Conservation (phyloP, 805 yeast species). For the Metschnikowia continentalis region DNA sequence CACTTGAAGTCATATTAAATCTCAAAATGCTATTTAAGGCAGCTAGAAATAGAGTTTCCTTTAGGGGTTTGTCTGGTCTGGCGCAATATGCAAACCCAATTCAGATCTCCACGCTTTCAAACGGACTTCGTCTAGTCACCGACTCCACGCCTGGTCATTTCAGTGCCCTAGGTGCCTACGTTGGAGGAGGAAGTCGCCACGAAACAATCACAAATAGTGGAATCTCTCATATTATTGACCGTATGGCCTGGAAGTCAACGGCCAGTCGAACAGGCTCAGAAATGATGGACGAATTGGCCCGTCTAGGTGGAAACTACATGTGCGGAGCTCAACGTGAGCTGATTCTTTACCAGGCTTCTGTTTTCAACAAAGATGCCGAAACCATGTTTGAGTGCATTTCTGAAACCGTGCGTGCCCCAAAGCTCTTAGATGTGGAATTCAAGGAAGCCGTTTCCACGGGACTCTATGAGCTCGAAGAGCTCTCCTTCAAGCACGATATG, state of each 20-base stretch:
- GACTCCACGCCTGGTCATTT: conserved; percentile 88
- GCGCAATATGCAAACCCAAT: conserved; percentile 6
- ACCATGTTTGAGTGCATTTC: conserved; percentile 71
- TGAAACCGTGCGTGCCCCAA: conserved; percentile 75
- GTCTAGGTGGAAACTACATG: conserved; percentile 90
- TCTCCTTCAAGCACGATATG: conserved; percentile 77
- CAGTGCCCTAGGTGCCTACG: conserved; percentile 82
- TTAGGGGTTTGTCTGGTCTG: neutral
- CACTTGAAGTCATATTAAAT: too few species aligned
- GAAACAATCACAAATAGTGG: conserved; percentile 64
- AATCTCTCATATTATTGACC: conserved; percentile 75
- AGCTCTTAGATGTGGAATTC: conserved; percentile 63
- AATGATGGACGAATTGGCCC: conserved; percentile 72
- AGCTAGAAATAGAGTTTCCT: neutral
- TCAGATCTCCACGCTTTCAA: conserved; percentile 46
- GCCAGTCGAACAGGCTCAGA: conserved; percentile 52
- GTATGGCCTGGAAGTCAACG: conserved; percentile 80
- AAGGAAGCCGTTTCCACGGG: conserved; percentile 70
- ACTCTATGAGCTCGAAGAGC: conserved; percentile 76
- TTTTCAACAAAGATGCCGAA: conserved; percentile 80
- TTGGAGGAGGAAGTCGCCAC: conserved; percentile 86
- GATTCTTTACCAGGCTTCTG: conserved; percentile 90
- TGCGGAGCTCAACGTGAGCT: conserved; percentile 90
- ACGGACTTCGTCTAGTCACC: conserved; percentile 80
- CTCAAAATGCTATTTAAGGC: neutral